Evolutionary conservation across 108 stramenopile species (phyloP).

Genomic region (Hondaea fermentalgiana): DNA sequence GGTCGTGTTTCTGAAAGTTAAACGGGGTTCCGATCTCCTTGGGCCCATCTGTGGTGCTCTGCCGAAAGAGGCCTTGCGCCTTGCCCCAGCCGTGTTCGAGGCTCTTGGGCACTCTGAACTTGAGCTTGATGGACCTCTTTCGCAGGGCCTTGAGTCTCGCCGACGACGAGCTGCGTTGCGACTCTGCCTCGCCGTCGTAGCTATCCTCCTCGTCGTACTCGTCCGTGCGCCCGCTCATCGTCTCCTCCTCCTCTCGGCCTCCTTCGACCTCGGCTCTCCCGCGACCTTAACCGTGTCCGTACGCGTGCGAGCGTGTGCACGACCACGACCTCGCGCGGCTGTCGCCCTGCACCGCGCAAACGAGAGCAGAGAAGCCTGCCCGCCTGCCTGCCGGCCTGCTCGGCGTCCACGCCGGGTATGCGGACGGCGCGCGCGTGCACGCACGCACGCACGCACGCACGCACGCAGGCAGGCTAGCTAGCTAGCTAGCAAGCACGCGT

Average conservation of each 20-base stretch:
- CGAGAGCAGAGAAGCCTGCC: not conserved
- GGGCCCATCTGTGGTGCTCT: not conserved
- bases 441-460: not conserved
- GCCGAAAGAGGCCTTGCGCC: not conserved
- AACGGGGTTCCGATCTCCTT: slow-evolving; percentile 34
- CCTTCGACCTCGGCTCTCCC: not conserved
- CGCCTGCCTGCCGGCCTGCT: not conserved
- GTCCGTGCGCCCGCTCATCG: not conserved
- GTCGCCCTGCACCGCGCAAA: not conserved
- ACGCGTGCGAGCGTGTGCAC: not conserved
- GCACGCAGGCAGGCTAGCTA: not conserved
- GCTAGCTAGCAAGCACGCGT: not conserved
- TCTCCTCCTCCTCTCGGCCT: not conserved
- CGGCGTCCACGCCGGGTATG: not conserved
- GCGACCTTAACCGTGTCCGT: not conserved
- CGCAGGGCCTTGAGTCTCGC: not conserved
- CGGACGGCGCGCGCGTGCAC: not conserved
- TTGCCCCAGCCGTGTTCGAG: not conserved
- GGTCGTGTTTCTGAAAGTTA: slow-evolving; percentile 45
- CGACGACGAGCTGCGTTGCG: not conserved
- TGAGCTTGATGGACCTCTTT: not conserved
- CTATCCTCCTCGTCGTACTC: not conserved
- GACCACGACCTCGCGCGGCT: not conserved
- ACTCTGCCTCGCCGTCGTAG: not conserved
- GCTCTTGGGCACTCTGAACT: slow-evolving; percentile 17